These are phyloP conservation scores for Podospora fimiseda DNA, from an alignment of 495 filamentous ascomycete genomes.

Conservation along the genomic window DNA sequence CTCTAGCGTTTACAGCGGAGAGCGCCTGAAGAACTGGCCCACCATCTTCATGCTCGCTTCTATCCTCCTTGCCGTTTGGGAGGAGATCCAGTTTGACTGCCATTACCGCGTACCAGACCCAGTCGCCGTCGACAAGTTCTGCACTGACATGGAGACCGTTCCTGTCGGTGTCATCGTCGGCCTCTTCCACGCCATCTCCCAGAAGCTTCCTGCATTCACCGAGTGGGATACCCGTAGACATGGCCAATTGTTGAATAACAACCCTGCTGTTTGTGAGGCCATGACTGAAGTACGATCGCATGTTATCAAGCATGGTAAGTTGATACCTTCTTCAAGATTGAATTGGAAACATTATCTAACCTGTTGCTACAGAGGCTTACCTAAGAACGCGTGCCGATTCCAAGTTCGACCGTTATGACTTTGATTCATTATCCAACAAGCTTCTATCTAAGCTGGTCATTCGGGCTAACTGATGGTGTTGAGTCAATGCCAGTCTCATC, in stretches of 20 bases:
- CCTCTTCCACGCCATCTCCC: conserved; percentile 90
- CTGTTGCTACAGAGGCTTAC: conserved; percentile 41
- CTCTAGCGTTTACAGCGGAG: conserved; percentile 87
- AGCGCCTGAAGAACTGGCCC: conserved; percentile 93
- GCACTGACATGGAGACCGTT: conserved; percentile 86
- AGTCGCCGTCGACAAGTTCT: conserved; percentile 81
- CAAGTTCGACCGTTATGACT: conserved; percentile 81
- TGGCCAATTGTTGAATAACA: conserved; percentile 78
- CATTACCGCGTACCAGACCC: conserved; percentile 84
- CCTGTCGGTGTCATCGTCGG: conserved; percentile 92
- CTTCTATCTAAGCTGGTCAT: conserved; percentile 91
- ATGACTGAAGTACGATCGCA: conserved; percentile 90
- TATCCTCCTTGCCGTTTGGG: conserved; percentile 86
- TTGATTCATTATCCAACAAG: conserved; percentile 90
- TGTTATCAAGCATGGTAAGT: conserved; percentile 81
- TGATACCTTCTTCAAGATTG: neutral
- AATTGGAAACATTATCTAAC: conserved; percentile 11
- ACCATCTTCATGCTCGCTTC: conserved; percentile 93
- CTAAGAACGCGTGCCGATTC: conserved; percentile 49
- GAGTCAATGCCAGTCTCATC: conserved; percentile 23
- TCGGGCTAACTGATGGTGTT: conserved; percentile 63
- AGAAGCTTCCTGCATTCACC: conserved; percentile 80
- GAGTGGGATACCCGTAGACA: conserved; percentile 90
- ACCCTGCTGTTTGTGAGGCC: conserved; percentile 81
- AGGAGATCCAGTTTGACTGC: conserved; percentile 95